phyloP scores from a whole-genome alignment of 2,329 filamentous ascomycete species.

The Cladosporium sp. region DNA sequence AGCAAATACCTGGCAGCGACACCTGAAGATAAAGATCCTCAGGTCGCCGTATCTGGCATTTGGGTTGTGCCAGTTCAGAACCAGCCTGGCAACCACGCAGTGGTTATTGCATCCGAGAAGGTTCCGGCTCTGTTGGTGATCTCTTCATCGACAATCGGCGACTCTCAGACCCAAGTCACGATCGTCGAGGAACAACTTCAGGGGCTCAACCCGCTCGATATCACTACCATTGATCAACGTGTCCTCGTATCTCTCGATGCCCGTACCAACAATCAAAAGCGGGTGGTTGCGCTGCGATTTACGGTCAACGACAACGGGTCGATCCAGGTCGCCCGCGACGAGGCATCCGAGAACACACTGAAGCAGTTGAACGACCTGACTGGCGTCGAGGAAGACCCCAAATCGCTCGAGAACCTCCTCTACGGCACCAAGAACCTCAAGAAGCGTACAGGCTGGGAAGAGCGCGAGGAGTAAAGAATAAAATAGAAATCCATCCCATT shows the following conservation, averaged over 20 bases:
- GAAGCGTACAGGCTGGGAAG: slow-evolving; percentile 42
- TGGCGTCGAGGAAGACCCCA: slow-evolving; percentile 34
- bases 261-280: slow-evolving; percentile 11
- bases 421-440: slow-evolving; percentile 52
- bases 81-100: slow-evolving; percentile 14
- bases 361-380: slow-evolving; percentile 25
- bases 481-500: background rate
- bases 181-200: slow-evolving; percentile 8
- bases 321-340: slow-evolving; percentile 2
- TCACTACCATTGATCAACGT: slow-evolving; percentile 19
- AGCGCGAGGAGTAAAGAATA: slow-evolving; percentile 8
- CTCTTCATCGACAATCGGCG: slow-evolving; percentile 8
- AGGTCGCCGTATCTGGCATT: slow-evolving; percentile 53
- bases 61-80: slow-evolving; percentile 40
- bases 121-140: slow-evolving; percentile 62
- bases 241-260: slow-evolving; percentile 26
- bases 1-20: slow-evolving; percentile 9
- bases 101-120: slow-evolving; percentile 47
- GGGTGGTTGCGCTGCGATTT: slow-evolving; percentile 9
- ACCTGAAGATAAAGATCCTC: slow-evolving; percentile 14
- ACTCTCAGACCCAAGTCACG: background rate
- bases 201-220: slow-evolving; percentile 21
- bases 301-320: slow-evolving; percentile 15
- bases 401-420: slow-evolving; percentile 45
- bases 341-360: slow-evolving; percentile 9